Evolutionary conservation across 176 grass and related monocot genomes (phyloP), one percentile per base, ranked within the genome.

Genomic region (Dendrocalamus sinicus): DNA sequence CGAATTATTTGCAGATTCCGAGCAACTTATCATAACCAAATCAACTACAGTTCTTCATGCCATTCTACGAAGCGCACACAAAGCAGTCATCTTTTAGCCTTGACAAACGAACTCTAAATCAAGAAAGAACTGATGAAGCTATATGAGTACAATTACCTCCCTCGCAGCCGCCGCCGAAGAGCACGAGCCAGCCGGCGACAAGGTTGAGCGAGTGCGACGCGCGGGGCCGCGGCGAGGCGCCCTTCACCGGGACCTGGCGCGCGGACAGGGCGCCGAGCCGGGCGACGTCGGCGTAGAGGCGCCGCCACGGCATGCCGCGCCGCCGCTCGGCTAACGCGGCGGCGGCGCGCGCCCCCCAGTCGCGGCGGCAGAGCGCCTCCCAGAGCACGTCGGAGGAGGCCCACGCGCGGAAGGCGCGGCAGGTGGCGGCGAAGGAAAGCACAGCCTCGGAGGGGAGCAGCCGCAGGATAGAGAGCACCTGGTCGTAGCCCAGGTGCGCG

Each of bases 121-220:
- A 82, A 87, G 48, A 70, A 59, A 6, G 53, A 32, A 22, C 14
- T 22, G 28, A 64, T 17, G 47, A 28, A 16, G 41, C 12, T 55
- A 30, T 53, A 47, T 37, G 67, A 83, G 51, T 41, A 17, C 7
- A 70, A 63, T 78, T 67, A 95, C 96, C 96, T 98, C 96, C 93
- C 89, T 98, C 91, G 50, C 84, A 94, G 71, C 93, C 96, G 40
- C 93, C 93, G 28, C 96, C 96, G 58, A 98, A 94, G 81, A 98
- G 86, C 78, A 95, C 78, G 43, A 98, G 90, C 93, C 96, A 98
- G 24, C 88, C 93, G 30, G 90, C 83, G 69, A 95, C 88, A 28
- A 98, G 89, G 81, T 92, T 95, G n/a, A 98, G 86, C 22, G 96
- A 98, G 88, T 95, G 96, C 54, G 96, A 98, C 64, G 93, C 96